A percentile compares a stretch with the other conserved stretches of the same genome.
phyloP scores from a whole-genome alignment of 2,329 filamentous ascomycete species.

The Thielaviopsis musarum region DNA sequence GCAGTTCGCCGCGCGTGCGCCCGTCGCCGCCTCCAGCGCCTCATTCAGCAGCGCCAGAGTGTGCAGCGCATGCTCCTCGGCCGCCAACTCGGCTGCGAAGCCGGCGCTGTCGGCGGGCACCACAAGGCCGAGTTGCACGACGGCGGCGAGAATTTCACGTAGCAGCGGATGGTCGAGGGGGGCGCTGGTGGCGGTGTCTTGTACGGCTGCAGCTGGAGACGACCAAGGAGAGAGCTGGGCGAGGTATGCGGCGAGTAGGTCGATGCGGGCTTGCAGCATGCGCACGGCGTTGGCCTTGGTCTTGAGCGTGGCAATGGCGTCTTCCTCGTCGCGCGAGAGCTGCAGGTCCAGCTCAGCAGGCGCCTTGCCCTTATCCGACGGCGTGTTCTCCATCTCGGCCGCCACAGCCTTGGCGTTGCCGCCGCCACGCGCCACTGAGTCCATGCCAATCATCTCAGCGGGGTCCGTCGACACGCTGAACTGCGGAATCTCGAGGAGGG shows the following conservation, averaged over 20 bases:
- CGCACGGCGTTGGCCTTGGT: constrained; percentile 86
- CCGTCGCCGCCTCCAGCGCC: constrained; percentile 55
- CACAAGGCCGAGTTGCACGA: constrained; percentile 68
- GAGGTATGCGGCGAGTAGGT: constrained; percentile 61
- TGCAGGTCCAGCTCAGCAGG: constrained; percentile 21
- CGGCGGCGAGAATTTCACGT: constrained; percentile 72
- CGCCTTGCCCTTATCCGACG: constrained; percentile 18
- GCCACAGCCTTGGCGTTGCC: constrained; percentile 55
- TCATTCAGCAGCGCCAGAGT: constrained; percentile 60
- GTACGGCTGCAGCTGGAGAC: constrained; percentile 20
- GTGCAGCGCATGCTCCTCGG: constrained; percentile 71
- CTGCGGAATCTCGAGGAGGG: constrained; percentile 58
- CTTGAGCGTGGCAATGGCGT: constrained; percentile 50
- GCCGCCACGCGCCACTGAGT: constrained; percentile 74
- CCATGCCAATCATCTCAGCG: constrained; percentile 94
- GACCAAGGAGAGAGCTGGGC: constrained; percentile 40
- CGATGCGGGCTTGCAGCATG: constrained; percentile 69
- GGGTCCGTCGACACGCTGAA: constrained; percentile 88
- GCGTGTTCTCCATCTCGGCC: constrained; percentile 13
- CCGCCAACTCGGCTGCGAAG: constrained; percentile 53
- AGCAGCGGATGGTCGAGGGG: constrained; percentile 53
- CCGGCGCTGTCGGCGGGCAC: constrained; percentile 49
- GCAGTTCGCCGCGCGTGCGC: constrained; percentile 55
- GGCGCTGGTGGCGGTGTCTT: constrained; percentile 16
- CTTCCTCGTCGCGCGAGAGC: constrained; percentile 38